A percentile compares a stretch with the other conserved stretches of the same genome.
These are phyloP conservation scores for Penicillium daleae DNA, from an alignment of 495 filamentous ascomycete genomes.

Conservation along the genomic window DNA sequence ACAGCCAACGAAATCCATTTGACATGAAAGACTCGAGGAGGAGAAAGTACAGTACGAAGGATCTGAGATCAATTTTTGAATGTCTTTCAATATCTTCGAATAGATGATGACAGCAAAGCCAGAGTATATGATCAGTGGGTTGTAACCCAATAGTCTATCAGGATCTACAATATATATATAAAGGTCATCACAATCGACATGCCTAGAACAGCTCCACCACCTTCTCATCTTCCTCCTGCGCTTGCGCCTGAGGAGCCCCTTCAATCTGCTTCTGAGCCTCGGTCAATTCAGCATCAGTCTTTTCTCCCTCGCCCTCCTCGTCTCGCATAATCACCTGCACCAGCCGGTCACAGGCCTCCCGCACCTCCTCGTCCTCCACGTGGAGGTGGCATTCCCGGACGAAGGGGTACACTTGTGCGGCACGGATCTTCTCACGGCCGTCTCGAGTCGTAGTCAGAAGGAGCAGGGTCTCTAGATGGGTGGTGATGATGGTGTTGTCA, in stretches of 20 bases:
- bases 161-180: conserved; percentile 6
- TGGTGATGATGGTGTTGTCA: conserved; percentile 73
- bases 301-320: conserved; percentile 50
- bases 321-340: conserved; percentile 93
- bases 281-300: conserved; percentile 24
- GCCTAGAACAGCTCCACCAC: conserved; percentile 42
- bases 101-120: not conserved
- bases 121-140: not conserved
- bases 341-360: conserved; percentile 83
- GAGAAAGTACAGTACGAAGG: no score
- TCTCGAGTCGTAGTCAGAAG: conserved; percentile 78
- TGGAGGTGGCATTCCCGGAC: conserved; percentile 82
- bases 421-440: conserved; percentile 72
- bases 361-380: conserved; percentile 78
- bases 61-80: not conserved
- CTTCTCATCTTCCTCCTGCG: conserved; percentile 46
- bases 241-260: conserved; percentile 4
- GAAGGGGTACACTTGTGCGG: conserved; percentile 83
- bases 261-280: conserved; percentile 29
- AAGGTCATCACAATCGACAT: not conserved
- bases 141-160: not conserved
- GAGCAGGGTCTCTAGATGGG: conserved; percentile 85
- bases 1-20: not conserved
- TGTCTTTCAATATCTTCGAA: not conserved
- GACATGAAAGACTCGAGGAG: no score